These are phyloP conservation scores for Russula olivacea DNA, from an alignment of 768 basidiomycete species.

Conservation along the genomic window DNA sequence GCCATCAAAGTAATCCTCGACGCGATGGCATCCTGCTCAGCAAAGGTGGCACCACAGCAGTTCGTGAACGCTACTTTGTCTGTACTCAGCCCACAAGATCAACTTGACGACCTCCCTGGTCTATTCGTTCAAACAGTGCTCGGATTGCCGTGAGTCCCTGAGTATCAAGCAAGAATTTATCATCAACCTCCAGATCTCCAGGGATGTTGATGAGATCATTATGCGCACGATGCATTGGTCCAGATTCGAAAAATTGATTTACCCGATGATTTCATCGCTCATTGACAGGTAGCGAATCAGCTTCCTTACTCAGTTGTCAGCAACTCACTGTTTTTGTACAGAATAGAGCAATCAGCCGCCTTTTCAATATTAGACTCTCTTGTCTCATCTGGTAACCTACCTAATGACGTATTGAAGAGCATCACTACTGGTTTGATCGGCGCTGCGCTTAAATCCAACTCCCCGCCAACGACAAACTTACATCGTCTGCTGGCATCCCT, in stretches of 20 bases:
- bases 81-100: conserved; percentile 57
- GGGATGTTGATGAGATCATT: conserved; percentile 45
- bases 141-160: conserved; percentile 4
- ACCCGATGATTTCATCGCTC: conserved; percentile 44
- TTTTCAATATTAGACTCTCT: conserved; percentile 3
- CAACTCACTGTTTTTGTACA: not conserved
- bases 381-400: not conserved
- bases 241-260: conserved; percentile 53
- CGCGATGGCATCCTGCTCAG: conserved; percentile 48
- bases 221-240: conserved; percentile 40
- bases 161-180: not conserved
- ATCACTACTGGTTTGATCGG: conserved; percentile 22
- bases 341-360: conserved; percentile 10
- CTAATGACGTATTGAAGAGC: not conserved
- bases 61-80: conserved; percentile 61
- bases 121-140: conserved; percentile 14
- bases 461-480: not conserved
- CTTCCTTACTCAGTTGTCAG: not conserved
- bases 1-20: conserved; percentile 56
- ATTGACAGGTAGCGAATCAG: conserved; percentile 31
- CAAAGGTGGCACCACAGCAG: conserved; percentile 47
- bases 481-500: conserved; percentile 45
- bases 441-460: conserved; percentile 13
- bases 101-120: conserved; percentile 40
- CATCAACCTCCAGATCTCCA: conserved; percentile 26